A percentile compares a stretch with the other conserved stretches of the same genome.
These are phyloP conservation scores for Sarocladium strictum DNA, from an alignment of 2,329 filamentous ascomycete species.

Conservation along the genomic window DNA sequence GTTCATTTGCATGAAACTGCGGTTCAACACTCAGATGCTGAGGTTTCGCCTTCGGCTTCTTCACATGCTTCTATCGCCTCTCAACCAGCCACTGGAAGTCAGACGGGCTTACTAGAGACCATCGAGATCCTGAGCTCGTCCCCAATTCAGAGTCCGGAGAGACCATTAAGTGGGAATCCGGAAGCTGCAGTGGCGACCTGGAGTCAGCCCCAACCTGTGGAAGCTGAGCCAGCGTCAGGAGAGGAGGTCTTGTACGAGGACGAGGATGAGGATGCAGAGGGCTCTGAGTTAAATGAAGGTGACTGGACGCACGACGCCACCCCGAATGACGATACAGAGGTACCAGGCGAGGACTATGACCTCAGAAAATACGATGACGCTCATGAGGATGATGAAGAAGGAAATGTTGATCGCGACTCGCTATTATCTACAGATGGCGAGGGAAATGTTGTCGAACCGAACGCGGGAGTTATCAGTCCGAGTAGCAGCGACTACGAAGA, in stretches of 20 bases:
- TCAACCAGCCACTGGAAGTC: background rate
- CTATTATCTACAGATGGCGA: constrained; percentile 1
- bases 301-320: constrained; percentile 16
- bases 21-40: background rate
- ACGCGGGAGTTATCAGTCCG: background rate
- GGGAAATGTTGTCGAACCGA: background rate
- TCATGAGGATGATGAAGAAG: constrained; percentile 26
- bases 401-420: constrained; percentile 14
- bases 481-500: constrained; percentile 2
- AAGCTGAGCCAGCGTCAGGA: background rate
- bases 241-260: background rate
- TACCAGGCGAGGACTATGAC: constrained; percentile 28
- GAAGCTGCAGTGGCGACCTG: background rate
- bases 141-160: background rate
- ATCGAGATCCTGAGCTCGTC: constrained; percentile 12
- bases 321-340: constrained; percentile 21
- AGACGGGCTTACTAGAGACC: constrained; percentile 6
- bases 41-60: background rate
- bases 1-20: background rate
- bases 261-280: constrained; percentile 11
- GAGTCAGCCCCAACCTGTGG: background rate
- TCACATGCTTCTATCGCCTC: background rate
- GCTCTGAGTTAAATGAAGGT: constrained; percentile 11
- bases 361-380: constrained; percentile 25
- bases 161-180: background rate